These are phyloP conservation scores for Darksidea phi DNA, from an alignment of 495 filamentous ascomycete species.

Conservation along the genomic window DNA sequence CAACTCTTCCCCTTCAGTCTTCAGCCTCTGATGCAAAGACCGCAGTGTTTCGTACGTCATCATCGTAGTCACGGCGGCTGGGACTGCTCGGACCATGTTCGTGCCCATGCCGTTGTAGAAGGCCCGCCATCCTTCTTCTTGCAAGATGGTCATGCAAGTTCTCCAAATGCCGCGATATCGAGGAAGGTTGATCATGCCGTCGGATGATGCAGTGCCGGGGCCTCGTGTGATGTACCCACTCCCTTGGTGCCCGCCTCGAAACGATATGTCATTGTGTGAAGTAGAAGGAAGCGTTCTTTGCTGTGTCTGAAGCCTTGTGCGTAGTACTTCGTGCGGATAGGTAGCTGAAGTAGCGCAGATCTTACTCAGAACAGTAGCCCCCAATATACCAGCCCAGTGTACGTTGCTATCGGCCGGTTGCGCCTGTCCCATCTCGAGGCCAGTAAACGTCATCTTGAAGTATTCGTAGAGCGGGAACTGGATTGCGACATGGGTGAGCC, in stretches of 20 bases:
- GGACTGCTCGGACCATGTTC: constrained; percentile 93
- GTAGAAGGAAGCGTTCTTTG: constrained; percentile 59
- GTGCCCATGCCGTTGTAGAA: constrained; percentile 98
- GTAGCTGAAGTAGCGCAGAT: constrained; percentile 91
- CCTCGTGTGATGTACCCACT: constrained; percentile 46
- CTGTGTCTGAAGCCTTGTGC: constrained; percentile 87
- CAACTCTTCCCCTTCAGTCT: constrained; percentile 16
- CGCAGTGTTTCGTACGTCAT: constrained; percentile 91
- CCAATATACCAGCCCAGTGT: constrained; percentile 72
- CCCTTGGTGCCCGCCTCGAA: constrained; percentile 59
- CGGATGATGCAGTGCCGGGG: constrained; percentile 53
- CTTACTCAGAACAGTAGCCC: constrained; percentile 92
- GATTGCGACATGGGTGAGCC: constrained; percentile 92
- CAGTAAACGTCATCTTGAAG: constrained; percentile 87
- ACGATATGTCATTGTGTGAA: constrained; percentile 58
- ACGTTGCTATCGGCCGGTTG: constrained; percentile 55
- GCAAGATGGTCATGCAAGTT: constrained; percentile 78
- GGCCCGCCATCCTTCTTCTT: constrained; percentile 91
- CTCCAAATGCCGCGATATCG: constrained; percentile 80
- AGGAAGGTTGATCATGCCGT: constrained; percentile 59
- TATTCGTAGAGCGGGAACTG: constrained; percentile 97
- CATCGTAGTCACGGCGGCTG: constrained; percentile 94
- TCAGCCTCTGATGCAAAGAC: constrained; percentile 29
- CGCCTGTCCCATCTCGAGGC: constrained; percentile 72
- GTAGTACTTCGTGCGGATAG: constrained; percentile 95